Conservation (phyloP, 345 rosid species). For the Combretum micranthum region DNA sequence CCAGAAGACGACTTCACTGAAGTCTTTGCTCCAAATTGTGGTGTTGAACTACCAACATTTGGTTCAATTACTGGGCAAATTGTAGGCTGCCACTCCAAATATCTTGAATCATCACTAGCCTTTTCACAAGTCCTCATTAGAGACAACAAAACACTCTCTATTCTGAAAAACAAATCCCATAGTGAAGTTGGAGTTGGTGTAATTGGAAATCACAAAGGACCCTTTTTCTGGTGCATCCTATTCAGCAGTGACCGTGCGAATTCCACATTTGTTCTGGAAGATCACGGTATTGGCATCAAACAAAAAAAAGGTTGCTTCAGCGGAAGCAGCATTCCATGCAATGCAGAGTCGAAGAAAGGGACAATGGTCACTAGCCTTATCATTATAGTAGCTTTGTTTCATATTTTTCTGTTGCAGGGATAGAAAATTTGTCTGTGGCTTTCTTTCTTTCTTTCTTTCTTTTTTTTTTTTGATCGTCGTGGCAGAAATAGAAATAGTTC, state of each 20-base stretch:
- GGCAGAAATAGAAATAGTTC: not conserved
- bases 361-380: not conserved
- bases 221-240: constrained; percentile 63
- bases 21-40: constrained; percentile 78
- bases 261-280: constrained; percentile 70
- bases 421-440: not conserved
- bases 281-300: constrained; percentile 64
- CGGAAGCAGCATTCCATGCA: constrained; percentile 65
- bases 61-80: constrained; percentile 69
- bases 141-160: constrained; percentile 36
- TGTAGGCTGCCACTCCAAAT: constrained; percentile 63
- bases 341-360: constrained; percentile 25
- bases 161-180: constrained; percentile 58
- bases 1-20: constrained; percentile 69
- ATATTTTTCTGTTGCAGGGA: constrained; percentile 11
- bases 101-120: constrained; percentile 44
- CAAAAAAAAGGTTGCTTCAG: constrained; percentile 78
- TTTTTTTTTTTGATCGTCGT: constrained; percentile 6
- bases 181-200: constrained; percentile 69
- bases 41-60: constrained; percentile 70
- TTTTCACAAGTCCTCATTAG: constrained; percentile 55
- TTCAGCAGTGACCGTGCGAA: constrained; percentile 56
- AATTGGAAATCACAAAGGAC: constrained; percentile 49
- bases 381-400: constrained; percentile 9
- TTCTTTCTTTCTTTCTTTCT: constrained; percentile 1